A percentile compares a stretch with the other conserved stretches of the same genome.
These are phyloP conservation scores for Diaporthe helianthi DNA, from an alignment of 2,329 filamentous ascomycete genomes.

Conservation along the genomic window DNA sequence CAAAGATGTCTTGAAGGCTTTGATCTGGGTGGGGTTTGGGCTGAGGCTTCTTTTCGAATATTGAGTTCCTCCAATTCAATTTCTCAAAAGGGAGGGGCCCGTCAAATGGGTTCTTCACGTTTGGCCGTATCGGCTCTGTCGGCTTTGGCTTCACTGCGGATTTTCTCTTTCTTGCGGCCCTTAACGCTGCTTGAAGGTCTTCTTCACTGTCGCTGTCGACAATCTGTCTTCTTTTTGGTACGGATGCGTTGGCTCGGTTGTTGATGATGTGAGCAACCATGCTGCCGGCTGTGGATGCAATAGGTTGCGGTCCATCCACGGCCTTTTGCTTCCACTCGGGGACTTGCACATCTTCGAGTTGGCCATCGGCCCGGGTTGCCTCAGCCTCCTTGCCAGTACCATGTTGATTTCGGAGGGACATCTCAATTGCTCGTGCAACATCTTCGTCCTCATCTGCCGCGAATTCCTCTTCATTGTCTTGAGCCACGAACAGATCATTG, in stretches of 20 bases:
- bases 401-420: constrained; percentile 78
- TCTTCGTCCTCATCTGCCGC: constrained; percentile 62
- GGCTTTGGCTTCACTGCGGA: constrained; percentile 43
- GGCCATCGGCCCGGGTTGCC: constrained; percentile 49
- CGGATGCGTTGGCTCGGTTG: constrained; percentile 70
- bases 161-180: constrained; percentile 70
- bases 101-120: constrained; percentile 69
- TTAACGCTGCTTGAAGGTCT: constrained; percentile 78
- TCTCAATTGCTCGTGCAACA: constrained; percentile 79
- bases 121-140: constrained; percentile 50
- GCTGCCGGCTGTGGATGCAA: constrained; percentile 58
- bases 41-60: constrained; percentile 56
- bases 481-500: constrained; percentile 46
- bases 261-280: constrained; percentile 79
- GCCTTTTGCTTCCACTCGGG: constrained; percentile 65
- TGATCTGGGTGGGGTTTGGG: constrained; percentile 31
- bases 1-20: constrained; percentile 36
- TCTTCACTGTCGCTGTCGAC: constrained; percentile 73
- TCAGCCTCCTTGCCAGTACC: constrained; percentile 44
- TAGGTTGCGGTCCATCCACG: constrained; percentile 57
- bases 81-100: constrained; percentile 93
- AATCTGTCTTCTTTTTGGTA: constrained; percentile 55
- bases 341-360: constrained; percentile 59
- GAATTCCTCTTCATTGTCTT: constrained; percentile 38
- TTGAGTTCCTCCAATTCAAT: constrained; percentile 71